Conservation (phyloP, 768 basidiomycete species). For the Hirschioporus abietinus region DNA sequence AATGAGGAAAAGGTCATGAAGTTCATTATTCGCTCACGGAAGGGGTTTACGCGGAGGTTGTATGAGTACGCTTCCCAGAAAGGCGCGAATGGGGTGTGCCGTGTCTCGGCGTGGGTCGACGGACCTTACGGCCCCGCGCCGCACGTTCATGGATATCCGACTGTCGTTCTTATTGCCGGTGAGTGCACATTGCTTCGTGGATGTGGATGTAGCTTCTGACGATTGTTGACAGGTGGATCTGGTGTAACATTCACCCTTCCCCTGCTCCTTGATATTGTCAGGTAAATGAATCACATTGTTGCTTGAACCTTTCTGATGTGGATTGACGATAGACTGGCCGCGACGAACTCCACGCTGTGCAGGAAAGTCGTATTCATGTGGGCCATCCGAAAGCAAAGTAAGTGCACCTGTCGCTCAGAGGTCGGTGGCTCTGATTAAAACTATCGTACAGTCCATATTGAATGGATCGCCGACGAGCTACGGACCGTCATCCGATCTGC, state of each 20-base stretch:
- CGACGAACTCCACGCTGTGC: not conserved
- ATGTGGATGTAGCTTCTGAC: not conserved
- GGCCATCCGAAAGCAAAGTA: not conserved
- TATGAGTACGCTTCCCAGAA: not conserved
- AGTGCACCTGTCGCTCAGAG: not conserved
- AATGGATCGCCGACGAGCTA: not conserved
- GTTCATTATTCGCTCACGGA: not conserved
- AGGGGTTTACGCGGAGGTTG: not conserved
- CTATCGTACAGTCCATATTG: not conserved
- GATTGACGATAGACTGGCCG: not conserved
- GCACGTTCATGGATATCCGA: constrained; percentile 30
- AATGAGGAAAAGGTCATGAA: not conserved
- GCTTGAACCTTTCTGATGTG: not conserved
- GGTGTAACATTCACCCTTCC: not conserved
- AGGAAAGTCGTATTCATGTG: not conserved
- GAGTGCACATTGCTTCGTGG: no score
- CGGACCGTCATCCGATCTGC: constrained; percentile 13
- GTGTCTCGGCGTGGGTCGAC: constrained; percentile 23
- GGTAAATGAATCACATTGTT: not conserved
- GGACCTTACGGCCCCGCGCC: constrained; percentile 41
- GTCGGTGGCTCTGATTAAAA: not conserved
- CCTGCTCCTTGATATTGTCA: not conserved
- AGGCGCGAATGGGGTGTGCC: not conserved
- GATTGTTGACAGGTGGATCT: not conserved
- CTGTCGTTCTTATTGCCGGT: constrained; percentile 39